Percentiles rank a stretch among this genome's conserved stretches.
These are phyloP conservation scores for Amylocystis lapponica DNA, from an alignment of 768 basidiomycete species.

Conservation along the genomic window DNA sequence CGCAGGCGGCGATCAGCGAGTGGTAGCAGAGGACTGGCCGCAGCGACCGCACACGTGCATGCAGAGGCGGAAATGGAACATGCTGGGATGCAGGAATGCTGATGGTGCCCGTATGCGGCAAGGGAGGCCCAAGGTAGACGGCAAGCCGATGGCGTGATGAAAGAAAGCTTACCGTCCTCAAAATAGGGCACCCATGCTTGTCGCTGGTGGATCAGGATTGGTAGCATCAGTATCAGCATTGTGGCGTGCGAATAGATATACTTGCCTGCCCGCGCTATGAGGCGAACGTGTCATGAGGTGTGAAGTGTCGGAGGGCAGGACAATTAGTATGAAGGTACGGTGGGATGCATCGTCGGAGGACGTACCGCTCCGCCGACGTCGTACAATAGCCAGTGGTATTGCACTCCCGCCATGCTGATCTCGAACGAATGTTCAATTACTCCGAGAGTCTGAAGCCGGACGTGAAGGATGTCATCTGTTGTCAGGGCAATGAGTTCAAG, in stretches of 20 bases:
- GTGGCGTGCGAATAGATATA: slow-evolving; percentile 8
- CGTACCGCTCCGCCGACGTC: slow-evolving; percentile 81
- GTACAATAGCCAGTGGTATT: slow-evolving; percentile 73
- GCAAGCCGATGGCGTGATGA: no score
- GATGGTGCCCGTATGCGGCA: no score
- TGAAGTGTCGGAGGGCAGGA: no score
- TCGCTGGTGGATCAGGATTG: slow-evolving; percentile 36
- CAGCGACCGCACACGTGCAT: no score
- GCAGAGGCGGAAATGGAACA: no score
- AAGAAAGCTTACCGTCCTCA: slow-evolving; percentile 58
- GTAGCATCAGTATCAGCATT: neutral
- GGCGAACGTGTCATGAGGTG: slow-evolving; percentile 4
- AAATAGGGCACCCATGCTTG: slow-evolving; percentile 84
- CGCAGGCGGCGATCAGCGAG: no score
- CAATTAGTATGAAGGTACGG: no score
- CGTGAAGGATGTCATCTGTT: slow-evolving; percentile 73
- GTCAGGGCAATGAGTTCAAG: neutral
- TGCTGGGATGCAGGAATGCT: no score
- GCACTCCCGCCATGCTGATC: slow-evolving; percentile 53
- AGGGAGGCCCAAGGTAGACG: no score
- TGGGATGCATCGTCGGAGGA: no score
- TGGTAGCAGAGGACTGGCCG: no score
- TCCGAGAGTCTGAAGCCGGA: slow-evolving; percentile 75
- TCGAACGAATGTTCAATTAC: slow-evolving; percentile 74
- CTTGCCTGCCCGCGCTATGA: slow-evolving; percentile 57